Evolutionary conservation across 2,329 filamentous ascomycete genomes (phyloP).

Genomic region (Penicillium sp.): DNA sequence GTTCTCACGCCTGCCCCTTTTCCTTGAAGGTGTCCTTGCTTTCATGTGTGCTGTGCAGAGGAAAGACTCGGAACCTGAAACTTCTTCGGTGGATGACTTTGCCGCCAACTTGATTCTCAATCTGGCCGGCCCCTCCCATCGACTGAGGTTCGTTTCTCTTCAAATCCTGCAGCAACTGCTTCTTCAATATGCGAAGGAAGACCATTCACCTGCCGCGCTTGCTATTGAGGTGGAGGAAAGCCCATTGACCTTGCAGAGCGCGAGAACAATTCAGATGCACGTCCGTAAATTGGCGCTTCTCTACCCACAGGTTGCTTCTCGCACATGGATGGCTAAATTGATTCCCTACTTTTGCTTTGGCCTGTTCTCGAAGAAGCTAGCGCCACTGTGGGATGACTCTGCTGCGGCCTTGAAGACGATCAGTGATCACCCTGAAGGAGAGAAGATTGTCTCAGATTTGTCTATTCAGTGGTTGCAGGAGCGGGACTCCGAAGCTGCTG

Average conservation of each 20-base stretch:
- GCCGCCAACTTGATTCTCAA: constrained; percentile 69
- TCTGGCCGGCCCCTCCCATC: constrained; percentile 72
- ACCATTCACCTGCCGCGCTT: constrained; percentile 49
- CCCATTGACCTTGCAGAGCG: constrained; percentile 73
- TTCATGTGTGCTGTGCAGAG: constrained; percentile 44
- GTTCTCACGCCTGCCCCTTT: constrained; percentile 67
- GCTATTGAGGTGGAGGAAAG: constrained; percentile 82
- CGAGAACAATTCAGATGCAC: constrained; percentile 78
- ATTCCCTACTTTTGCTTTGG: constrained; percentile 86
- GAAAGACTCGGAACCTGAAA: constrained; percentile 42
- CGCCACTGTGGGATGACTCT: constrained; percentile 85
- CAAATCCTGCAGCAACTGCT: constrained; percentile 68
- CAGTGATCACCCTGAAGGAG: constrained; percentile 68
- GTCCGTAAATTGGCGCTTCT: constrained; percentile 72
- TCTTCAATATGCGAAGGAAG: constrained; percentile 49
- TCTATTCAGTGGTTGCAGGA: constrained; percentile 74
- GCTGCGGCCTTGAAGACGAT: constrained; percentile 75
- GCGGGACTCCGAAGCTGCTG: constrained; percentile 26
- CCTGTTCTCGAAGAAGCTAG: constrained; percentile 79
- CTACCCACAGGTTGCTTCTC: constrained; percentile 62
- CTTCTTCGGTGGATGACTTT: constrained; percentile 62
- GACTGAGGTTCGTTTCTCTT: constrained; percentile 72
- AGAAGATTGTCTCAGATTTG: constrained; percentile 70
- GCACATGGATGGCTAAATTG: constrained; percentile 68
- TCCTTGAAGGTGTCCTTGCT: constrained; percentile 62